phyloP scores from a whole-genome alignment of 1,284 basidiomycete species.

The Microbotryum lychnidis-dioicae region DNA sequence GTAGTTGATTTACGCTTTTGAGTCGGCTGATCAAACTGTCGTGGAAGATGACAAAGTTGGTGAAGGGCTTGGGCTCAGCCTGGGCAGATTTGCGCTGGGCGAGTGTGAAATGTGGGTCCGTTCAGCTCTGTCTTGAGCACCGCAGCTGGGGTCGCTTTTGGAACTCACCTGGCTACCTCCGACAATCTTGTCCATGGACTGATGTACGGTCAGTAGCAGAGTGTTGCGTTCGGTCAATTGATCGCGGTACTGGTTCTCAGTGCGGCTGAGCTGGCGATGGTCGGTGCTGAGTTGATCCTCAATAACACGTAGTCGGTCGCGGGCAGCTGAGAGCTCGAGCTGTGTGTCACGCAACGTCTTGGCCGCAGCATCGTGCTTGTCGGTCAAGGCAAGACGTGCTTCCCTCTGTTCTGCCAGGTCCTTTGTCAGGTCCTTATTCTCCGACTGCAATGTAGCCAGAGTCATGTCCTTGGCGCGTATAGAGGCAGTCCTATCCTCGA shows the following conservation, averaged over 20 bases:
- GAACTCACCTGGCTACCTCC: neutral
- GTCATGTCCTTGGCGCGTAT: conserved; percentile 59
- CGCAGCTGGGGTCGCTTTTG: neutral
- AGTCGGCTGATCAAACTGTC: conserved; percentile 85
- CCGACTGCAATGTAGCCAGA: conserved; percentile 64
- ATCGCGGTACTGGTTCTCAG: conserved; percentile 74
- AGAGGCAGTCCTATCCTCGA: conserved; percentile 58
- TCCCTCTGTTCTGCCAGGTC: conserved; percentile 75
- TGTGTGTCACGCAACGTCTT: conserved; percentile 41
- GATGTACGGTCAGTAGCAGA: conserved; percentile 80
- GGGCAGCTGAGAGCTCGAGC: conserved; percentile 53
- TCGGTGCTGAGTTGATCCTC: conserved; percentile 77
- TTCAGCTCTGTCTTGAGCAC: neutral
- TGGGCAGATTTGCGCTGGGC: conserved; percentile 28
- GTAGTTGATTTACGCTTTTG: conserved; percentile 71
- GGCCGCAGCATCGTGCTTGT: conserved; percentile 70
- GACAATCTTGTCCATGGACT: conserved; percentile 88
- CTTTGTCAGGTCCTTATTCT: conserved; percentile 65
- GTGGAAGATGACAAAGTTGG: conserved; percentile 82
- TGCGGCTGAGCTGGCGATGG: conserved; percentile 60
- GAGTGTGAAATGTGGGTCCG: too few species aligned
- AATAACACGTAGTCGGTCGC: conserved; percentile 61
- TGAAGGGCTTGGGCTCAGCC: conserved; percentile 79
- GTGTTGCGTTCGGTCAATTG: conserved; percentile 89
- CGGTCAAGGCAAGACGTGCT: conserved; percentile 67